Evolutionary conservation across 768 basidiomycete species (phyloP), one percentile per base, ranked within the genome.

Genomic region (Boletellus ananas): DNA sequence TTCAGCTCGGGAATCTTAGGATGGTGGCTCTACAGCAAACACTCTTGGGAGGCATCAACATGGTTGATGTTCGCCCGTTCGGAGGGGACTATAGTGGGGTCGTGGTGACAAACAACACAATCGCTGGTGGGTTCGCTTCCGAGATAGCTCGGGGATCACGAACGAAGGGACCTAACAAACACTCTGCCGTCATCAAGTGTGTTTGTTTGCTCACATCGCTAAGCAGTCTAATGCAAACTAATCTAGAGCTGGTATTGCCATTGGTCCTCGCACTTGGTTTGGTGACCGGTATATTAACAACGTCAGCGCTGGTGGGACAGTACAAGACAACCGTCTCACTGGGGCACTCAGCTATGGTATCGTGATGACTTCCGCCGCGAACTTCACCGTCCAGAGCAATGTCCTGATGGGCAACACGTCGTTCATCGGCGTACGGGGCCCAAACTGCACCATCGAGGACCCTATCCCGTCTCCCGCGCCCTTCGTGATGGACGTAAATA

Each of bases 251-350:
- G 89, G 84, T 18, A 83, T 90, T 43, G 88, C 87, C 29, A 77
- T 90, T 16, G 88, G 89, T 7, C 85, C 89, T 7, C 79, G 79
- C 10, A 81, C 80, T 12, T 90, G 88, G 88, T 89, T 89, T 50
- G 84, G 81, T 2, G 67, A 77, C 56, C 61, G 64, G 46, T 85
- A 74, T 54, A 73, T 73, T 16, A 77, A 76, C 47, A 80, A 83
- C 50, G 74, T 78, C 59, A 78, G 72, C 61, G 70, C 64, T 35
- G 72, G 73, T n/a, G 87, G 78, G 4, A 69, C 71, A 5, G 81
- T 88, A 20, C 59, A 68, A 13, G 68, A 78, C 60, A 90, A 90
- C 65, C 66, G 62, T 21, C 60, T 87, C 20, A 76, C 78, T 11
- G 85, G 84, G 5, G 84, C 85, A 8, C 87, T 91, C 58, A 81